Evolutionary conservation across 2,329 filamentous ascomycete genomes (phyloP).

Genomic region (Daldinia sp.): DNA sequence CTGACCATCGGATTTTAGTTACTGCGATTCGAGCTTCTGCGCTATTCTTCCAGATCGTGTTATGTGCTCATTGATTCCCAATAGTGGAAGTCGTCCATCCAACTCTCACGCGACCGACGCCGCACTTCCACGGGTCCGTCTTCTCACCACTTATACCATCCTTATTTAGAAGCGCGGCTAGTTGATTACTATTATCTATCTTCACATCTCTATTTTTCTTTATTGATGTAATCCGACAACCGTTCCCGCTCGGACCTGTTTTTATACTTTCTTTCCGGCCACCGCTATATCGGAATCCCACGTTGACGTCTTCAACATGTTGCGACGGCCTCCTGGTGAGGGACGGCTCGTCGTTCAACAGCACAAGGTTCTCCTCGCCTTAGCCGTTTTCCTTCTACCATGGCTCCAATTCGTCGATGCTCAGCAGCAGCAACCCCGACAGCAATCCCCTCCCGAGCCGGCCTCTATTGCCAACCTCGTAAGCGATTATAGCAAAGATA

Average conservation of each 20-base stretch:
- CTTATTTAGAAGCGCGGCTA: not conserved
- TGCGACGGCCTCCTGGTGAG: slow-evolving; percentile 69
- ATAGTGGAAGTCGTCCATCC: not conserved
- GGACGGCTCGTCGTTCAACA: slow-evolving; percentile 59
- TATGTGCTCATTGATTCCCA: not conserved
- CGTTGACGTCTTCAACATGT: slow-evolving; percentile 59
- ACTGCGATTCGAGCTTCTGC: not conserved
- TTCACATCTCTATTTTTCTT: not conserved
- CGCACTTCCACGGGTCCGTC: not conserved
- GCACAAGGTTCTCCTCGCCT: slow-evolving; percentile 58
- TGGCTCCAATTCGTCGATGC: slow-evolving; percentile 62
- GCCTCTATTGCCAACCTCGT: slow-evolving; percentile 46
- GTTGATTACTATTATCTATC: not conserved
- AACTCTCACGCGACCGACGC: not conserved
- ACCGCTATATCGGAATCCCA: slow-evolving; percentile 20
- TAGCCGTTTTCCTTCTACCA: slow-evolving; percentile 64
- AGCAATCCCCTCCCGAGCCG: slow-evolving; percentile 44
- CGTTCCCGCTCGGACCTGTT: not conserved
- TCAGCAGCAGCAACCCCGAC: slow-evolving; percentile 65
- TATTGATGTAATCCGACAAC: slow-evolving; percentile 35
- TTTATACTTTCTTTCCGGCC: not conserved
- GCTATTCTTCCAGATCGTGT: not conserved
- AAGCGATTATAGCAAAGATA: slow-evolving; percentile 38
- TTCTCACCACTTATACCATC: not conserved
- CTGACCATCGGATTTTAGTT: not conserved